Percentiles rank a stretch among this genome's conserved stretches.
These are phyloP conservation scores for Albizia julibrissin DNA, from an alignment of 306 rosid genomes.

Conservation along the genomic window DNA sequence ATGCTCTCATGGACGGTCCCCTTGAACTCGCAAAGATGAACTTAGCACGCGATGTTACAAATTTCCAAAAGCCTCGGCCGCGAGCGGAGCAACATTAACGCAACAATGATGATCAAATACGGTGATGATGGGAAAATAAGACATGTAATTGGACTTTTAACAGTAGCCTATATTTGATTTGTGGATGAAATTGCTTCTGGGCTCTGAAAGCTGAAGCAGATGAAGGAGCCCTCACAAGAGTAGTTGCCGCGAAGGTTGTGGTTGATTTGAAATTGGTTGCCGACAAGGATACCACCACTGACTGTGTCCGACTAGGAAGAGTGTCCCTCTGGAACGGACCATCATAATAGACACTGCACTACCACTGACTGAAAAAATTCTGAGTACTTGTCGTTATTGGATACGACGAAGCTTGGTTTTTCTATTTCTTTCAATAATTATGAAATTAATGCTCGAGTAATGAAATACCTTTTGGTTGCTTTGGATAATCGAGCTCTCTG, in stretches of 20 bases:
- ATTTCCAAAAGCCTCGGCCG: neutral
- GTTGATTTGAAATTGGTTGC: constrained; percentile 43
- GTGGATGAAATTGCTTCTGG: constrained; percentile 13
- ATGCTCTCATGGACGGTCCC: no score
- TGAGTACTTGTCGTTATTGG: constrained; percentile 44
- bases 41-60: neutral
- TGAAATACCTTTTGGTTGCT: neutral
- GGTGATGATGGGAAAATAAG: neutral
- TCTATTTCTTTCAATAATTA: neutral
- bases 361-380: constrained; percentile 46
- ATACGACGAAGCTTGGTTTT: neutral
- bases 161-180: neutral
- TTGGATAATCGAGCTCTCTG: neutral
- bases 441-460: neutral
- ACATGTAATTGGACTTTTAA: neutral
- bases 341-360: neutral
- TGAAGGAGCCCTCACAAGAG: no score
- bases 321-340: constrained; percentile 49
- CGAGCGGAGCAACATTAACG: neutral
- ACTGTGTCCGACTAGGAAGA: constrained; percentile 44
- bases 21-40: no score
- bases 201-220: constrained; percentile 38
- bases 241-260: constrained; percentile 33
- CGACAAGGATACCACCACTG: constrained; percentile 19
- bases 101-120: no score